Percentiles rank a stretch among this genome's conserved stretches.
phyloP scores from a whole-genome alignment of 495 filamentous ascomycete genomes.

The Aspergillus homomorphus region DNA sequence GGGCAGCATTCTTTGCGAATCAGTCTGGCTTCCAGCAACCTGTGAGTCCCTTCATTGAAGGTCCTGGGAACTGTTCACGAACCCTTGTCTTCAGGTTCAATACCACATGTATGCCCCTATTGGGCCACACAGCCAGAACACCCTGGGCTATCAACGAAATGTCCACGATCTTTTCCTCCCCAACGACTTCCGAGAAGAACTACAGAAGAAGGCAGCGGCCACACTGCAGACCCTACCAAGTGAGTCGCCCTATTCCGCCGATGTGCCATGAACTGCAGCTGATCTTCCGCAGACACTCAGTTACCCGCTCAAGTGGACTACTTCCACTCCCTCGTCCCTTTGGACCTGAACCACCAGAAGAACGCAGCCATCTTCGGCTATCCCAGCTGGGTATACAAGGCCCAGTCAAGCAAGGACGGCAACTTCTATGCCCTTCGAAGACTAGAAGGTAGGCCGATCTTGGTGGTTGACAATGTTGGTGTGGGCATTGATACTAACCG shows the following conservation, averaged over 20 bases:
- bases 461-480: constrained; percentile 18
- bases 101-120: constrained; percentile 92
- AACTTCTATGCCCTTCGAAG: constrained; percentile 78
- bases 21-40: constrained; percentile 62
- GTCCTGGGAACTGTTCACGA: not conserved
- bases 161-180: constrained; percentile 89
- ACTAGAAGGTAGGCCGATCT: constrained; percentile 62
- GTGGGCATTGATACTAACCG: not conserved
- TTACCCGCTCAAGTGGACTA: constrained; percentile 73
- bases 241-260: constrained; percentile 40
- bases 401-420: constrained; percentile 82
- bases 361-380: constrained; percentile 75
- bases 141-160: constrained; percentile 76
- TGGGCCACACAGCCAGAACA: constrained; percentile 74
- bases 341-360: constrained; percentile 78
- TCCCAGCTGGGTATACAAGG: constrained; percentile 92
- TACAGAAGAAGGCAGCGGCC: constrained; percentile 85
- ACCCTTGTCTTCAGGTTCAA: constrained; percentile 54
- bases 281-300: constrained; percentile 53
- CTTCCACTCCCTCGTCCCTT: constrained; percentile 86
- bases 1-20: constrained; percentile 53
- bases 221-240: constrained; percentile 80
- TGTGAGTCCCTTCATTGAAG: constrained; percentile 39
- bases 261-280: not conserved
- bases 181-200: constrained; percentile 76